These are phyloP conservation scores for Colletotrichum simmondsii DNA, from an alignment of 2,329 filamentous ascomycete species.

Conservation along the genomic window DNA sequence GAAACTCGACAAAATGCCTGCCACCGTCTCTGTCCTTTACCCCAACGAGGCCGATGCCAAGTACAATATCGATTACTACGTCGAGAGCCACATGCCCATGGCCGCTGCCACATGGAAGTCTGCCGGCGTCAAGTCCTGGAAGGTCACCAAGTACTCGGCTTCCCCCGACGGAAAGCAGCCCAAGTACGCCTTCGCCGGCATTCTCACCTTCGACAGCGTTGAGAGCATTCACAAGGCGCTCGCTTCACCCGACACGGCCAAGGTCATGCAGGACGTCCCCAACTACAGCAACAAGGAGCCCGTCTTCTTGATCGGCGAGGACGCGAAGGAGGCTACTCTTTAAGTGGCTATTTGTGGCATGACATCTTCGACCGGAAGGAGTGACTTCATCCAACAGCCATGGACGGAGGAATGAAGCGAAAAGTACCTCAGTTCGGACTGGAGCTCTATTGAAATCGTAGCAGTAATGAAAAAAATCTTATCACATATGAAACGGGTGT, in stretches of 20 bases:
- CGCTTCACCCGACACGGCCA: slow-evolving; percentile 7
- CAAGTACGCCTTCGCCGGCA: slow-evolving; percentile 24
- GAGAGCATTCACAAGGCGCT: slow-evolving; percentile 23
- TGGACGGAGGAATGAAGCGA: background rate
- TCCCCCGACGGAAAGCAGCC: slow-evolving; percentile 20
- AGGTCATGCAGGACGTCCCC: slow-evolving; percentile 26
- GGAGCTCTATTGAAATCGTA: background rate
- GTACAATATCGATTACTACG: slow-evolving; percentile 34
- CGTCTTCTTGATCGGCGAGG: slow-evolving; percentile 44
- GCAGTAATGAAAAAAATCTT: background rate
- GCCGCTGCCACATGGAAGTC: slow-evolving; percentile 18
- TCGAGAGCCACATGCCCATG: slow-evolving; percentile 30
- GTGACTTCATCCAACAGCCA: background rate
- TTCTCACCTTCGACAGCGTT: slow-evolving; percentile 16
- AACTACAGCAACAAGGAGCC: slow-evolving; percentile 48
- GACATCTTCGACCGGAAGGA: background rate
- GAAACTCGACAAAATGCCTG: slow-evolving; percentile 12
- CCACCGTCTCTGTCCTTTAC: slow-evolving; percentile 37
- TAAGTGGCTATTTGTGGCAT: background rate
- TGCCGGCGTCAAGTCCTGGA: slow-evolving; percentile 21
- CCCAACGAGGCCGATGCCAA: slow-evolving; percentile 35
- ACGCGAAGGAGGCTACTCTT: background rate
- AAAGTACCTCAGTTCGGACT: background rate
- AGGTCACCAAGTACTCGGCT: slow-evolving; percentile 17
- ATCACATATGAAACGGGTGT: background rate